Conservation (phyloP, 192 early-diverging fungal genomes). For the Glomus cerebriforme region DNA sequence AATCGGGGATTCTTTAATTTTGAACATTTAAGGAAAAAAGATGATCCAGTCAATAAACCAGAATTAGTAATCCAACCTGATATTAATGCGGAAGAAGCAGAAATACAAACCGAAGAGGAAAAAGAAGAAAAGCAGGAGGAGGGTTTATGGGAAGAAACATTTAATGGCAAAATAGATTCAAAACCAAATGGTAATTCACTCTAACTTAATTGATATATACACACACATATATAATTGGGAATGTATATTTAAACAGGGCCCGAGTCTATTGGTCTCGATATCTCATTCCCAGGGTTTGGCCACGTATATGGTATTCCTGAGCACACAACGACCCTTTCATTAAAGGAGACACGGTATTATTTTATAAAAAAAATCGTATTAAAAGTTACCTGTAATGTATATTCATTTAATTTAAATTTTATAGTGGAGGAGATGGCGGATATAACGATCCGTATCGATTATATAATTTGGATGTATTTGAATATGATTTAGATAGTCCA, state of each 20-base stretch:
- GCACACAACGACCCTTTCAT: conserved; percentile 83
- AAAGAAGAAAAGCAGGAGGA: conserved; percentile 53
- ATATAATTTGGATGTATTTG: conserved; percentile 98
- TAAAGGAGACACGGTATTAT: conserved; percentile 81
- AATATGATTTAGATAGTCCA: conserved; percentile 93
- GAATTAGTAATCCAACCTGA: conserved; percentile 38
- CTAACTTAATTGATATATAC: background rate
- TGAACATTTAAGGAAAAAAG: conserved; percentile 73
- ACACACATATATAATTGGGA: background rate
- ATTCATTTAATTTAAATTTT: conserved; percentile 15
- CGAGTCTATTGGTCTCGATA: conserved; percentile 90
- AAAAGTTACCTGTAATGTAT: background rate
- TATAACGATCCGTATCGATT: conserved; percentile 94
- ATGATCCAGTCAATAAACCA: conserved; percentile 41
- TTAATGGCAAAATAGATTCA: conserved; percentile 83
- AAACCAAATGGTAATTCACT: conserved; percentile 80
- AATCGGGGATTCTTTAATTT: conserved; percentile 80
- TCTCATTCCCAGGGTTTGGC: conserved; percentile 79
- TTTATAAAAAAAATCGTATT: conserved; percentile 8
- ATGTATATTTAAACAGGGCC: conserved; percentile 60
- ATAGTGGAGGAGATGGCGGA: conserved; percentile 58
- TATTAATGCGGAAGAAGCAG: conserved; percentile 38
- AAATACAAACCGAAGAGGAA: conserved; percentile 44
- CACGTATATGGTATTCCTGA: conserved; percentile 98
- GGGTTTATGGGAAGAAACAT: conserved; percentile 85